These are phyloP conservation scores for Suillus subluteus DNA, from an alignment of 768 basidiomycete genomes.

Conservation along the genomic window DNA sequence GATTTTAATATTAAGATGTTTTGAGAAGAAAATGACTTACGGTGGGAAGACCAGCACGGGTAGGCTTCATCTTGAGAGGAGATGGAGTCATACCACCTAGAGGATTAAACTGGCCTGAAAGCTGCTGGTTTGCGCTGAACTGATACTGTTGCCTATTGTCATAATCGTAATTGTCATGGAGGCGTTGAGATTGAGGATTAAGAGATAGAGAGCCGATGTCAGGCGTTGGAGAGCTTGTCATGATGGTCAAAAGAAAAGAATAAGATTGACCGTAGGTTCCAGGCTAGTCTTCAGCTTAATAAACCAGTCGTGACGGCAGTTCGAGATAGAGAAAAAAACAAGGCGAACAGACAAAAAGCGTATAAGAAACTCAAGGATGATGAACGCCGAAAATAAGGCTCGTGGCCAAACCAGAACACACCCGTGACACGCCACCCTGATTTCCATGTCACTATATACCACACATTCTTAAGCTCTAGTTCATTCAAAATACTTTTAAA, in stretches of 20 bases:
- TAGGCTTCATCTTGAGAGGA: slow-evolving; percentile 74
- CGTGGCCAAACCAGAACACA: slow-evolving; percentile 28
- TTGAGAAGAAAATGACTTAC: slow-evolving; percentile 49
- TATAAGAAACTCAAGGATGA: slow-evolving; percentile 22
- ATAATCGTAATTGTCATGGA: slow-evolving; percentile 87
- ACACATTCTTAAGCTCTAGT: slow-evolving; percentile 8
- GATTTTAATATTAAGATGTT: slow-evolving; percentile 21
- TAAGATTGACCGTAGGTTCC: slow-evolving; percentile 16
- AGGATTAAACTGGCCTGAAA: slow-evolving; percentile 47
- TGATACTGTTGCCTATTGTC: slow-evolving; percentile 72
- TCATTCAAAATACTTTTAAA: background rate
- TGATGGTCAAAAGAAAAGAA: slow-evolving; percentile 42
- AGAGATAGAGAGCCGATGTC: slow-evolving; percentile 81
- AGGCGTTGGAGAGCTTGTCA: slow-evolving; percentile 78
- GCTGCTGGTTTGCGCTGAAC: slow-evolving; percentile 65
- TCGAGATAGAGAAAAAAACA: slow-evolving; percentile 32
- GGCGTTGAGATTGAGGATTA: slow-evolving; percentile 69
- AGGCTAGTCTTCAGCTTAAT: slow-evolving; percentile 15
- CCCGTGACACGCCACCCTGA: slow-evolving; percentile 34
- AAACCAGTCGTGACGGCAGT: slow-evolving; percentile 38
- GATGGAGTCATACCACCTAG: slow-evolving; percentile 62
- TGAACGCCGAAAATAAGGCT: slow-evolving; percentile 19
- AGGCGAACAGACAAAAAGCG: slow-evolving; percentile 31
- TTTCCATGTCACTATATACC: slow-evolving; percentile 19
- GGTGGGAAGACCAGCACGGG: slow-evolving; percentile 70